phyloP scores from a whole-genome alignment of 1,284 basidiomycete species.

The Melampsora occidentalis region DNA sequence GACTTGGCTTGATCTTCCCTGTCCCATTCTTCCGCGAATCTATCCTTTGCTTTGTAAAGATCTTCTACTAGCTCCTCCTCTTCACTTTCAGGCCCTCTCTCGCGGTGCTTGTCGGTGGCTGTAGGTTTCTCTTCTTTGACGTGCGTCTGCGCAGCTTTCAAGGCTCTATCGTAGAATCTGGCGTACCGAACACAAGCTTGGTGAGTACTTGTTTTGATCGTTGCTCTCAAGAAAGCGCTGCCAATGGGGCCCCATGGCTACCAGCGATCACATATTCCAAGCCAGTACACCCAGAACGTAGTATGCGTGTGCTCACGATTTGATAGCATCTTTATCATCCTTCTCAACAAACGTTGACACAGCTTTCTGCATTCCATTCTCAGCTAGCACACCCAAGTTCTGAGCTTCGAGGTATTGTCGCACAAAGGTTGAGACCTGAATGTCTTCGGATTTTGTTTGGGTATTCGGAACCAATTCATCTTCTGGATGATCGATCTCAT shows the following conservation, averaged over 20 bases:
- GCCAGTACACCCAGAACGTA: neutral
- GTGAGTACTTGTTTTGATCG: conserved; percentile 56
- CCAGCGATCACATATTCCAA: conserved; percentile 59
- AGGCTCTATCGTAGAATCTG: conserved; percentile 63
- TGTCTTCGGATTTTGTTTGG: conserved; percentile 52
- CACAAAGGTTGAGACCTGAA: conserved; percentile 64
- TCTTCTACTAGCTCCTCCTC: conserved; percentile 61
- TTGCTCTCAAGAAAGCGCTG: conserved; percentile 59
- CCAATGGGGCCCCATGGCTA: conserved; percentile 58
- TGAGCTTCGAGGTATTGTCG: conserved; percentile 83
- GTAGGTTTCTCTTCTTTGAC: conserved; percentile 28
- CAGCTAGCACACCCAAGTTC: conserved; percentile 78
- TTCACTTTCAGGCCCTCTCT: conserved; percentile 54
- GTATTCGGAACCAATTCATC: conserved; percentile 15
- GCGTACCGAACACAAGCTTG: conserved; percentile 55
- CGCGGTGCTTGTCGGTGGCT: neutral
- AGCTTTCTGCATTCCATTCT: conserved; percentile 81
- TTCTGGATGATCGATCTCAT: conserved; percentile 50
- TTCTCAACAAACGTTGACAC: conserved; percentile 91
- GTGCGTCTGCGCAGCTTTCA: conserved; percentile 62
- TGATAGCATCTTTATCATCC: conserved; percentile 86
- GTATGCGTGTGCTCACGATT: conserved; percentile 62
- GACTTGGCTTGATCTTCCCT: conserved; percentile 65
- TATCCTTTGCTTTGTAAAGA: conserved; percentile 45
- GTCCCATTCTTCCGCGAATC: conserved; percentile 46